phyloP scores from a whole-genome alignment of 352 stramenopile genomes.

The Chrysophaeum taylorii region DNA sequence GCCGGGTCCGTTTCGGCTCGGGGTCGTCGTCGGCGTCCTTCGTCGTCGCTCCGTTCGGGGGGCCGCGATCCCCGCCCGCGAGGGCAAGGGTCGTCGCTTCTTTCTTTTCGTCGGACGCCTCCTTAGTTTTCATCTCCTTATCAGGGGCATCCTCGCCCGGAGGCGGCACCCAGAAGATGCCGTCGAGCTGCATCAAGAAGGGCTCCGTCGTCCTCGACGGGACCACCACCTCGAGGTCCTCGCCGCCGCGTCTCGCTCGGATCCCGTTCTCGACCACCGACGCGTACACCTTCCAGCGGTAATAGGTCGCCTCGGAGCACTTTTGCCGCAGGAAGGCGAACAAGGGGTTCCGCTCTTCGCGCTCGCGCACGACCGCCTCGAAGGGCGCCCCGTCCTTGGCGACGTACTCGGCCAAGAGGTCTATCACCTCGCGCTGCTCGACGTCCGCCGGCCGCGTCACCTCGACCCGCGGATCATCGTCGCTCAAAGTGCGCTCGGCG shows the following conservation, averaged over 20 bases:
- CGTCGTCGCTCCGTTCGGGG: too few relatives aligned
- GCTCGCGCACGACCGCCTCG: constrained; percentile 28
- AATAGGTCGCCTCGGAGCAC: constrained; percentile 29
- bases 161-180: constrained; percentile 34
- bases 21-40: neutral
- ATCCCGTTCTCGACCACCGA: neutral
- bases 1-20: neutral
- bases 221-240: neutral
- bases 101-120: neutral
- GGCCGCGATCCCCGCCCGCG: too few relatives aligned
- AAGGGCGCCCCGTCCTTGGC: constrained; percentile 33
- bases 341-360: constrained; percentile 23
- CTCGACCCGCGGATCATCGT: neutral
- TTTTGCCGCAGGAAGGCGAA: constrained; percentile 28
- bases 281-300: constrained; percentile 29
- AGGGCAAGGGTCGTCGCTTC: too few relatives aligned
- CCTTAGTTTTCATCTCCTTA: neutral
- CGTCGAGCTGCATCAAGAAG: constrained; percentile 13
- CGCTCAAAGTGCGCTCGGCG: neutral
- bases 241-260: neutral
- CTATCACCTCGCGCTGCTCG: constrained; percentile 21
- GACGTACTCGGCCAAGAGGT: constrained; percentile 32
- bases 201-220: neutral
- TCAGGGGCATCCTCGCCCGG: neutral
- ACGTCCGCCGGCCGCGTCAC: constrained; percentile 3